Base-by-base conservation (phyloP, 768 basidiomycete genomes). In the Mycena sanguinolenta region DNA sequence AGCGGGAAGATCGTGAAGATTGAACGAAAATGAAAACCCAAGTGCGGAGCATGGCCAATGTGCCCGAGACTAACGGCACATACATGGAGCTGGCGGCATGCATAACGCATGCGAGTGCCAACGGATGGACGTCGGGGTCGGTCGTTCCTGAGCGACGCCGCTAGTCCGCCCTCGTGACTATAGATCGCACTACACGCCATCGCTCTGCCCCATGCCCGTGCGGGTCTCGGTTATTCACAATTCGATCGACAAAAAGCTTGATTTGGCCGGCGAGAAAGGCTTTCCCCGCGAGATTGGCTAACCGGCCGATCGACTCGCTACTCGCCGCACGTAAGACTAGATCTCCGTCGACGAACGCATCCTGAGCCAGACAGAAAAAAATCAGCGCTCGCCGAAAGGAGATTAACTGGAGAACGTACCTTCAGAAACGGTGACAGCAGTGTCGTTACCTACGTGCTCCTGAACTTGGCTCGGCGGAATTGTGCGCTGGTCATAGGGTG, bases 61-160 rank as follows among this genome's bases (percentile, higher is more conserved):
- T 98, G 73, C 90, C 90, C 3, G 93, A 87, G 7, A 98, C 93
- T 76, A 92, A 97, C 0, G 96, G 94, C 4, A 94, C 90, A 77
- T 97, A 99, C 0, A 94, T 92, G 65, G 99, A 82, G 80, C 94
- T 96, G 4, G 97, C 96, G 4, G 97, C 92, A 76, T 95, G 92
- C 78, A 98, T 92, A 66, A 99, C 97, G 19, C 89, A 86, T 8
- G 92, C 90, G 34, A 99, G 83, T 3, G 97, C 92, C 91, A 94
- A 97, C 77, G 93, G 98, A 79, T 99, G 97, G 8, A 98, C 98
- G 36, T 96, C 87, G 0, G 98, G 97, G 78, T 99, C 98, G 96
- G 79, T 99, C 98, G 70, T 94, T 96, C 79, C 93, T 91, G 23
- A 99, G 88, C 0, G 97, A 97, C 90, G 96, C 97, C 14, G 95